Conservation (phyloP, 2,329 filamentous ascomycete genomes). For the Colletotrichum lindemuthianum region DNA sequence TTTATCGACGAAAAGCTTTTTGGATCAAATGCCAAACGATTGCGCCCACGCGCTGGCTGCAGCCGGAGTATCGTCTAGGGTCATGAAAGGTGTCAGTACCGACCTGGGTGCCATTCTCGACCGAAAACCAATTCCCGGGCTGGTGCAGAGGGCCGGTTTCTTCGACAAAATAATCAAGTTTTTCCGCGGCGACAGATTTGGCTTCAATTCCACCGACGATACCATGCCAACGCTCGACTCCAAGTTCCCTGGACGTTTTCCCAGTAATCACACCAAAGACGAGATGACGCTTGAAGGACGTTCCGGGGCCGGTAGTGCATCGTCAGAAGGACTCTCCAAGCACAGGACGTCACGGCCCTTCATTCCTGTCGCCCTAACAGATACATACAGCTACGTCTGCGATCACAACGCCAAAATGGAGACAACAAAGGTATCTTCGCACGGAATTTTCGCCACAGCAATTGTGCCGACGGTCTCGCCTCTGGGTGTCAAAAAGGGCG, state of each 20-base stretch:
- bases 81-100: slow-evolving; percentile 22
- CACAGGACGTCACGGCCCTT: not conserved
- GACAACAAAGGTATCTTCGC: not conserved
- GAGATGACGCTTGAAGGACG: not conserved
- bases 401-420: slow-evolving; percentile 29
- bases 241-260: slow-evolving; percentile 32
- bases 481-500: not conserved
- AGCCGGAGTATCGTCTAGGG: slow-evolving; percentile 16
- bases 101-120: slow-evolving; percentile 27
- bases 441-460: not conserved
- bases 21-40: slow-evolving; percentile 26
- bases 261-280: slow-evolving; percentile 1
- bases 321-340: not conserved
- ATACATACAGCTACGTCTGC: slow-evolving; percentile 24
- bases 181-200: slow-evolving; percentile 28
- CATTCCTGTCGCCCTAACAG: slow-evolving; percentile 18
- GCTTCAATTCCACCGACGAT: slow-evolving; percentile 6
- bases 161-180: slow-evolving; percentile 32
- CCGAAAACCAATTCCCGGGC: slow-evolving; percentile 24
- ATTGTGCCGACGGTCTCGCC: not conserved
- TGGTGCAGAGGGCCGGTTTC: slow-evolving; percentile 29
- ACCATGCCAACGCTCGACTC: not conserved
- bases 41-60: slow-evolving; percentile 5
- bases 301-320: not conserved
- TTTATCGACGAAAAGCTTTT: slow-evolving; percentile 3